These are phyloP conservation scores for Geotrichum carabidarum DNA, from an alignment of 1,139 yeast genomes.

Conservation along the genomic window DNA sequence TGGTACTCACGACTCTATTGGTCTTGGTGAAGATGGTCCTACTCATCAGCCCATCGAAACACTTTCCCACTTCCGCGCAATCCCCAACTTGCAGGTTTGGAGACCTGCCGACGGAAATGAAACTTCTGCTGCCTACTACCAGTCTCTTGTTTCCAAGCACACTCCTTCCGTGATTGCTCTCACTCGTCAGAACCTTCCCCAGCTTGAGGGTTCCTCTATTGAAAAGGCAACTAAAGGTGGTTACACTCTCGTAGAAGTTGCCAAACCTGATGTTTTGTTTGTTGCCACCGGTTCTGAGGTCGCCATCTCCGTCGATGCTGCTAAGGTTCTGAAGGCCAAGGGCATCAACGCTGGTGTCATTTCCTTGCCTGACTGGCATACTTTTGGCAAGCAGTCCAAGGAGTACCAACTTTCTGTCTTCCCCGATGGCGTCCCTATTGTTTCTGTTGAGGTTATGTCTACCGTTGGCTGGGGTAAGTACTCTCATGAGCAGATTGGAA, in stretches of 20 bases:
- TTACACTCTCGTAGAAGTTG: conserved; percentile 59
- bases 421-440: conserved; percentile 91
- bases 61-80: conserved; percentile 94
- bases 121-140: conserved; percentile 91
- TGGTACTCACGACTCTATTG: conserved; percentile 98
- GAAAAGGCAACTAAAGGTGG: conserved; percentile 97
- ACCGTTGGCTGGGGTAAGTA: conserved; percentile 92
- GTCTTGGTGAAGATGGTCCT: conserved; percentile 99
- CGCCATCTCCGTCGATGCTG: conserved; percentile 72
- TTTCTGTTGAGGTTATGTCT: conserved; percentile 92
- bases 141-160: conserved; percentile 61
- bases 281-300: conserved; percentile 98
- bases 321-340: conserved; percentile 58
- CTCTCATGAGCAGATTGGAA: conserved; percentile 95
- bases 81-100: conserved; percentile 94
- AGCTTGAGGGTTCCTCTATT: conserved; percentile 85
- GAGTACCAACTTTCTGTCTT: conserved; percentile 80
- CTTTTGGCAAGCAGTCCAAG: conserved; percentile 77
- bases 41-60: conserved; percentile 99
- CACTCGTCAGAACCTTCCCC: conserved; percentile 97
- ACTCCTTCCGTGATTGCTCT: conserved; percentile 91
- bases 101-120: conserved; percentile 99
- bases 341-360: conserved; percentile 80
- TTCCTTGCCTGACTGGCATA: conserved; percentile 87
- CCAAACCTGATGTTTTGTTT: conserved; percentile 69